Evolutionary conservation across 177 flowering plant genomes (phyloP).

Genomic region (Telopea speciosissima): DNA sequence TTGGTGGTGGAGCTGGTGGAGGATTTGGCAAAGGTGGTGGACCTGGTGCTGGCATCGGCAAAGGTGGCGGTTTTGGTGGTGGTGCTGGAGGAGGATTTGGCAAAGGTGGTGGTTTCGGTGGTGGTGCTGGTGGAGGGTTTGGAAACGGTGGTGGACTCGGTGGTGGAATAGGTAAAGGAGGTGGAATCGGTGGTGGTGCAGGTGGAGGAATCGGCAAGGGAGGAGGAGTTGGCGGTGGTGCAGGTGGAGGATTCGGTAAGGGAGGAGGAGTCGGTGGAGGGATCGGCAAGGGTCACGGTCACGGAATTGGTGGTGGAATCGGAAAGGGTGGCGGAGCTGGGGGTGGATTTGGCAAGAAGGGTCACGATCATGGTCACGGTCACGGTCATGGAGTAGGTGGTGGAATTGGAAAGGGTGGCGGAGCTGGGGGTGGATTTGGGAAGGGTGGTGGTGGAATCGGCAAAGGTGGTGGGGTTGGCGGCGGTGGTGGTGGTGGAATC

Average conservation of each 20-base stretch:
- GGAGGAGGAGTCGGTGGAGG: constrained; percentile 13
- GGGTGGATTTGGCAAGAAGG: not conserved
- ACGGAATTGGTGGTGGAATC: constrained; percentile 17
- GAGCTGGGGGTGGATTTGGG: not conserved
- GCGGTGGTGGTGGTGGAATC: not conserved
- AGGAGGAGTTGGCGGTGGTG: constrained; percentile 4
- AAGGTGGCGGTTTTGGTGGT: constrained; percentile 9
- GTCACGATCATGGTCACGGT: no score
- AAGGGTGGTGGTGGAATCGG: not conserved
- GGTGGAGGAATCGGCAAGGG: not conserved
- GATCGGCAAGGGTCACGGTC: constrained; percentile 12
- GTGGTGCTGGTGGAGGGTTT: constrained; percentile 12
- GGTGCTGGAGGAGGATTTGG: not conserved
- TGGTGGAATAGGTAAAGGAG: not conserved
- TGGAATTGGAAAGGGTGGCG: constrained; percentile 5
- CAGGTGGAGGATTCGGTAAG: constrained; percentile 8
- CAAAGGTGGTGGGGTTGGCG: not conserved
- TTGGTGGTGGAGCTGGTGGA: constrained; percentile 10
- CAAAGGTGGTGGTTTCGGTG: constrained; percentile 10
- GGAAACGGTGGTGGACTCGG: constrained; percentile 4
- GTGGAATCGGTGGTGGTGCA: constrained; percentile 2
- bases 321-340: constrained; percentile 12
- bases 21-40: constrained; percentile 18
- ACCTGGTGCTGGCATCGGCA: constrained; percentile 15
- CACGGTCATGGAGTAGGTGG: constrained; percentile 2